A percentile compares a stretch with the other conserved stretches of the same genome.
phyloP scores from a whole-genome alignment of 2,329 filamentous ascomycete species.

The Apiospora arundinis region DNA sequence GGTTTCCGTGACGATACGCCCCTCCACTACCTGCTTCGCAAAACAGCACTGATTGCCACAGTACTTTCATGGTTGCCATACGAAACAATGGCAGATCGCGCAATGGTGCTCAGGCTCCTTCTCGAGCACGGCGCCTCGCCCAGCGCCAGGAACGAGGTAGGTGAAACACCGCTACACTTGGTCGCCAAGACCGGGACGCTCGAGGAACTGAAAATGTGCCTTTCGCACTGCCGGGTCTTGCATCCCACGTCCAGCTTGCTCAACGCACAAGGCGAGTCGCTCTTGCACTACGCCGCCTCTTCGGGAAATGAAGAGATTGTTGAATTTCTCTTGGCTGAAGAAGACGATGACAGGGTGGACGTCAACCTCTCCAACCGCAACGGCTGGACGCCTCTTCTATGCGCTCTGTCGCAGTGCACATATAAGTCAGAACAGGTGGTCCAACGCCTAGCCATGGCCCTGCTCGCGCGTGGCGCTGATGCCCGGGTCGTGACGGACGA shows the following conservation, averaged over 20 bases:
- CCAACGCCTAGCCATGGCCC: neutral
- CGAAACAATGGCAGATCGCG: neutral
- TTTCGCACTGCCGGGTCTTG: slow-evolving; percentile 7
- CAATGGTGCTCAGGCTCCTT: neutral
- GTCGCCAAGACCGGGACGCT: neutral
- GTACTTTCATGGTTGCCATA: too few species aligned
- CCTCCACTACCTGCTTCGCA: neutral
- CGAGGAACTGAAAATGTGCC: neutral
- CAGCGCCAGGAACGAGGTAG: neutral
- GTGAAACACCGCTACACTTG: neutral
- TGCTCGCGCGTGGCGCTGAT: neutral
- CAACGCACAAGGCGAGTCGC: neutral
- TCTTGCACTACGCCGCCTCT: slow-evolving; percentile 14
- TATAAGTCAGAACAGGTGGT: neutral
- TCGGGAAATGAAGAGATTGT: neutral
- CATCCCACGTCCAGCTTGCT: neutral
- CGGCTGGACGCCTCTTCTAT: slow-evolving; percentile 11
- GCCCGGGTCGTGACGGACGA: neutral
- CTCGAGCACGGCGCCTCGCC: slow-evolving; percentile 8
- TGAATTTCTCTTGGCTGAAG: neutral
- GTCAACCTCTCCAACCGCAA: neutral
- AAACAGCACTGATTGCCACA: too few species aligned
- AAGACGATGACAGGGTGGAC: neutral
- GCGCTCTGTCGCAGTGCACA: neutral
- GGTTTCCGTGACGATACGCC: neutral